Base-by-base conservation (phyloP, 2,329 filamentous ascomycete species). In the Colletotrichum navitas region DNA sequence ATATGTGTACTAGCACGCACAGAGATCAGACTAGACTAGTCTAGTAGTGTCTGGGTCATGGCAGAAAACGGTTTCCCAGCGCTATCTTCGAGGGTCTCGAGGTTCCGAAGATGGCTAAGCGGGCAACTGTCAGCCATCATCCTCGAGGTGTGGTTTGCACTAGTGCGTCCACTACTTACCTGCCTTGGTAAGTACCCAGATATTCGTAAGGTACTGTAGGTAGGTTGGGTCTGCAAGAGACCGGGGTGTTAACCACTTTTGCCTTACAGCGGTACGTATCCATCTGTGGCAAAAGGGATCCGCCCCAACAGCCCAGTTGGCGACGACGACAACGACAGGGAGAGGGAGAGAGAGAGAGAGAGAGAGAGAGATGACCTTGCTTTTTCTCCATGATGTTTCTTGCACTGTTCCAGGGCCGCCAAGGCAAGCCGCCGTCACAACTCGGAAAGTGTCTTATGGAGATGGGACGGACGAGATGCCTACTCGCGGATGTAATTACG, bases 81-180 rank as follows among this genome's bases (percentile, higher is more conserved):
- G 54, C 29, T 43, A 29, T n/a, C 24, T 34, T 51, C 8, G n/a
- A 56, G 51, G 56, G 58, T 21, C 45, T 59, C 34, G 60, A 34
- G 58, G 43, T 64, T 29, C 63, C 56, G 43, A 58, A 64, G 63
- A 64, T 45, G 64, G 68, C 51, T 67, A 51, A 51, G 63, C 64
- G 59, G 51, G 63, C 68, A 71, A 58, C 64, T 68, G 68, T 68
- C 64, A 68, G 16, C 43, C n/a, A 63, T 55, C 41, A 63, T 49
- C 34, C 56, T 52, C 51, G 51, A 24, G 11, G 12, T 8, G 3
- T 32, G 49, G 7, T 18, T 32, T 18, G 49, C 26, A 21, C 49
- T 52, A 52, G 26, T 18, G n/a, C 10, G 4, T 12, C 45, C 24
- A 47, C 45, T 47, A 47, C 45, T 24, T 47, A 24, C 14, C 45